These are phyloP conservation scores for Wickerhamiella siamensis DNA, from an alignment of 805 yeast genomes.

Conservation along the genomic window DNA sequence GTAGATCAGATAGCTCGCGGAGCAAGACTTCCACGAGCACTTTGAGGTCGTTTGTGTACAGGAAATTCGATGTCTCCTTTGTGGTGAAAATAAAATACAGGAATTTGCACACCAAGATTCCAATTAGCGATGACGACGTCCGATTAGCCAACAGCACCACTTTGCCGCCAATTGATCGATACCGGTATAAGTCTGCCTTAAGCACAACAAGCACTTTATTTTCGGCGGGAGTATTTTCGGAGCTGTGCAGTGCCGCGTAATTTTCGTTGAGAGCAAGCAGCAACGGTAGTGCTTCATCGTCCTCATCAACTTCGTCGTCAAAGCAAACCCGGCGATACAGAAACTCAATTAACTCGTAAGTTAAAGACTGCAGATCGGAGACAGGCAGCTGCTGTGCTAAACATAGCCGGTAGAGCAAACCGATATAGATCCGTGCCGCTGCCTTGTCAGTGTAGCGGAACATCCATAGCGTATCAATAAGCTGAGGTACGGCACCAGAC, in stretches of 20 bases:
- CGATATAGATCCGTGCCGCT: conserved; percentile 33
- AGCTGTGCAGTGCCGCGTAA: conserved; percentile 47
- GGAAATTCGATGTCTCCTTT: conserved; percentile 45
- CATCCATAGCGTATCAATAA: conserved; percentile 31
- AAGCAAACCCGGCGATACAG: conserved; percentile 34
- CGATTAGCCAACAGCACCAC: conserved; percentile 66
- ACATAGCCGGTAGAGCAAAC: conserved; percentile 29
- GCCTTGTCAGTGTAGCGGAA: conserved; percentile 26
- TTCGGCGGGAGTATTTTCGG: conserved; percentile 5
- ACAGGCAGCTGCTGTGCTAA: background rate
- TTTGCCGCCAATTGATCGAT: conserved; percentile 48
- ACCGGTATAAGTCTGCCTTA: conserved; percentile 29
- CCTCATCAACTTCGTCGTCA: conserved; percentile 22
- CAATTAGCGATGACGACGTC: conserved; percentile 49
- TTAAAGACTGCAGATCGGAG: conserved; percentile 31
- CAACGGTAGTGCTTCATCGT: conserved; percentile 48
- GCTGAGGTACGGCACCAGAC: conserved; percentile 5
- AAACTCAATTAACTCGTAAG: conserved; percentile 33
- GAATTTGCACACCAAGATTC: conserved; percentile 65
- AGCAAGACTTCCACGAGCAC: conserved; percentile 73
- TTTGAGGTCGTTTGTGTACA: conserved; percentile 71
- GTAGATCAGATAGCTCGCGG: conserved; percentile 60
- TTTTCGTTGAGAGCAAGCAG: conserved; percentile 75
- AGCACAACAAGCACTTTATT: conserved; percentile 47
- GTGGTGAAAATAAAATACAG: conserved; percentile 61